These are phyloP conservation scores for Sclerotinia glacialis DNA, from an alignment of 2,329 filamentous ascomycete species.

Conservation along the genomic window DNA sequence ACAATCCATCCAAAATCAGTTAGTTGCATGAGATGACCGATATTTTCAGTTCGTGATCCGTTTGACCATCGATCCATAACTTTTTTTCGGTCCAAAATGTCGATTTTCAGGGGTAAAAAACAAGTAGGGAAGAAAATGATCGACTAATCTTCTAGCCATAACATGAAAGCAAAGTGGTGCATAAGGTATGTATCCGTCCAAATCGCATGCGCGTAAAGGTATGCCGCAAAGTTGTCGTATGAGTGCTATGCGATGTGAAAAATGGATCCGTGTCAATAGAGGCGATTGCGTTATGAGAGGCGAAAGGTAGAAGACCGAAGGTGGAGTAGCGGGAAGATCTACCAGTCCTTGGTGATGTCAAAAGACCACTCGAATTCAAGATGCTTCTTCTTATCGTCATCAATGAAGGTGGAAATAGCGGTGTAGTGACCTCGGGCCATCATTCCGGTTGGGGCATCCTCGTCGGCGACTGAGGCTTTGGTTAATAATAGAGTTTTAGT, in stretches of 20 bases:
- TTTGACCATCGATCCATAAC: constrained; percentile 12
- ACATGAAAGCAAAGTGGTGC: not conserved
- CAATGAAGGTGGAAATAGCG: constrained; percentile 84
- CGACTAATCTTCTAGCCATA: not conserved
- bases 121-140: not conserved
- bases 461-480: constrained; percentile 66
- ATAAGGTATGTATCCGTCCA: not conserved
- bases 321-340: constrained; percentile 34
- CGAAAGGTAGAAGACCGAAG: constrained; percentile 2
- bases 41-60: constrained; percentile 12
- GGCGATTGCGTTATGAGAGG: not conserved
- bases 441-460: constrained; percentile 91
- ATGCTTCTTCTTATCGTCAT: constrained; percentile 90
- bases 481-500: not conserved
- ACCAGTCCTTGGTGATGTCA: constrained; percentile 96
- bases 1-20: constrained; percentile 7
- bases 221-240: constrained; percentile 1
- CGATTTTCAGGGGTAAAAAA: constrained; percentile 1
- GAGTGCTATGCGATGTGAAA: not conserved
- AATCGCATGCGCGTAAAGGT: not conserved
- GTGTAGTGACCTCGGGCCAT: constrained; percentile 87
- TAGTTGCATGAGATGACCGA: not conserved
- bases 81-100: constrained; percentile 13
- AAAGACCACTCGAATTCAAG: constrained; percentile 95
- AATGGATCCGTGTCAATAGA: not conserved